phyloP scores from a whole-genome alignment of 306 rosid genomes.

The Hippophae gyantsensis region DNA sequence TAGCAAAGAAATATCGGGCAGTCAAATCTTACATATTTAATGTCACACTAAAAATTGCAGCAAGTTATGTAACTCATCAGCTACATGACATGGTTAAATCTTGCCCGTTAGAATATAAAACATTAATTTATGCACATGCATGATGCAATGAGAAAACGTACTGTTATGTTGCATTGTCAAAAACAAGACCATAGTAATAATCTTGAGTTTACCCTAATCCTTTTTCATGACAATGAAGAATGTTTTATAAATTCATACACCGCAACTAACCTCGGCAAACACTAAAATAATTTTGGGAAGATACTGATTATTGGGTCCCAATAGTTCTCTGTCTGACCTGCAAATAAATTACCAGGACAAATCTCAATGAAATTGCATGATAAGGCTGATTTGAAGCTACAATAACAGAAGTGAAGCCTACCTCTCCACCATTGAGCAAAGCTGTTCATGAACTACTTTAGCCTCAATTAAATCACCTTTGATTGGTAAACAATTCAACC shows the following conservation, averaged over 20 bases:
- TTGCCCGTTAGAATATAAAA: no score
- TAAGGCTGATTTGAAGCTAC: no score
- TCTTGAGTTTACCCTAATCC: no score
- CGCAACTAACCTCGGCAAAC: constrained; percentile 77
- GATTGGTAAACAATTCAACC: constrained; percentile 97
- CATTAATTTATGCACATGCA: no score
- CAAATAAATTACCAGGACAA: constrained; percentile 13
- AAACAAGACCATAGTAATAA: no score
- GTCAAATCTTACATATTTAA: background rate
- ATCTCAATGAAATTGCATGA: background rate
- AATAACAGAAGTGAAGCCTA: constrained; percentile 7
- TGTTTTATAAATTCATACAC: no score
- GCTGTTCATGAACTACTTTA: constrained; percentile 94
- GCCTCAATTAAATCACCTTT: constrained; percentile 93
- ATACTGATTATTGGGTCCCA: constrained; percentile 87
- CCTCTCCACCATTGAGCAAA: constrained; percentile 96
- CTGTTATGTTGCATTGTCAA: no score
- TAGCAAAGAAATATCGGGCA: constrained; percentile 10
- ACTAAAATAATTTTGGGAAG: constrained; percentile 84
- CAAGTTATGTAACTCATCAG: no score
- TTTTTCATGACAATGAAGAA: no score
- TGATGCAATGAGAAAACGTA: no score
- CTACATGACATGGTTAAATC: no score
- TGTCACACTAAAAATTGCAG: no score
- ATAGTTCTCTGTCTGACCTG: constrained; percentile 75